phyloP scores from a whole-genome alignment of 208 protist species.

The Leishmania major region DNA sequence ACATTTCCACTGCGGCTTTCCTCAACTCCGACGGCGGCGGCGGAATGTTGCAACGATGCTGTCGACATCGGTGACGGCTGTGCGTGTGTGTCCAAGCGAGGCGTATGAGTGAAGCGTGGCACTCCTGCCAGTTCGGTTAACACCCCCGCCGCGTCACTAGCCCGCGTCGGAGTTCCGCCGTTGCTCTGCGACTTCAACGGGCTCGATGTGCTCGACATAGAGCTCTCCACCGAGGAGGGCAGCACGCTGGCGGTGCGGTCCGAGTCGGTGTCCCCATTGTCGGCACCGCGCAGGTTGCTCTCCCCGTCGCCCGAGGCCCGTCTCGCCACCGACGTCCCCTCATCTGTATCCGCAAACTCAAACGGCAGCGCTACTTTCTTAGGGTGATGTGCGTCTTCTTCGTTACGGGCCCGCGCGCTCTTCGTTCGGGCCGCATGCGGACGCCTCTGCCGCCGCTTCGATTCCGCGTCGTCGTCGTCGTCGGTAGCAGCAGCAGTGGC shows the following conservation, averaged over 20 bases:
- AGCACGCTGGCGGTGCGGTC: conserved; percentile 53
- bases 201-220: conserved; percentile 31
- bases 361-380: background rate
- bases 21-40: background rate
- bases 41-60: background rate
- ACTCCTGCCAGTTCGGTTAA: background rate
- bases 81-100: background rate
- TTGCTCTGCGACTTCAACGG: conserved; percentile 20
- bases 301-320: too few relatives aligned
- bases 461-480: background rate
- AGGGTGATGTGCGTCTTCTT: conserved; percentile 15
- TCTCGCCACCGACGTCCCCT: background rate
- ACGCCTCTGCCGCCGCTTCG: background rate
- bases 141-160: too few relatives aligned
- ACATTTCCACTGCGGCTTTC: background rate
- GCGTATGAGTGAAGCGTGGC: background rate
- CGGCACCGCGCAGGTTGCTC: background rate
- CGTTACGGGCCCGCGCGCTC: conserved; percentile 8
- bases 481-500: background rate
- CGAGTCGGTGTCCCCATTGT: conserved; percentile 28
- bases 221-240: conserved; percentile 32
- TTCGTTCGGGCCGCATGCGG: conserved; percentile 22
- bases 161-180: background rate
- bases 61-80: background rate
- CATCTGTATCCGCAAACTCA: background rate